These are phyloP conservation scores for Fraxinus paxiana DNA, from an alignment of 305 asterid genomes.

Conservation along the genomic window DNA sequence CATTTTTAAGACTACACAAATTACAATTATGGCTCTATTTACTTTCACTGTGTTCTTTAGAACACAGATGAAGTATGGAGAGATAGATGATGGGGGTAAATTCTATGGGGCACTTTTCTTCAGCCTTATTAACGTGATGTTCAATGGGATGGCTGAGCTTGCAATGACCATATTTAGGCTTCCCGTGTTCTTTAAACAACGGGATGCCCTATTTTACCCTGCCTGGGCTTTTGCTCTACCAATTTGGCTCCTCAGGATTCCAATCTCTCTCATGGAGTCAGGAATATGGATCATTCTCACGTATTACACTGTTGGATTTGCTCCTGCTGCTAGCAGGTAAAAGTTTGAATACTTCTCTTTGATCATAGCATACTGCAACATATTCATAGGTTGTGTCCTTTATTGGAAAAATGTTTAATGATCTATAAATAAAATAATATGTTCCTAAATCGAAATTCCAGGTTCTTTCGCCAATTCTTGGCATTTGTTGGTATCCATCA, in stretches of 20 bases:
- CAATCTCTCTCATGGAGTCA: slow-evolving; percentile 43
- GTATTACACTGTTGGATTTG: slow-evolving; percentile 47
- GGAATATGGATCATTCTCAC: slow-evolving; percentile 47
- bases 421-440: not conserved
- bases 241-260: slow-evolving; percentile 48
- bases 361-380: not conserved
- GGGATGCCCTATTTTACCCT: slow-evolving; percentile 46
- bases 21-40: slow-evolving; percentile 42
- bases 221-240: slow-evolving; percentile 58
- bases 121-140: slow-evolving; percentile 43
- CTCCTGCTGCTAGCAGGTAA: slow-evolving; percentile 46
- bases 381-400: not conserved
- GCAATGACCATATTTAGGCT: slow-evolving; percentile 41
- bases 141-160: slow-evolving; percentile 46
- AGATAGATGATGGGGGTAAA: slow-evolving; percentile 40
- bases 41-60: slow-evolving; percentile 44
- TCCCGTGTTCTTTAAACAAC: slow-evolving; percentile 46
- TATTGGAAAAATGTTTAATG: not conserved
- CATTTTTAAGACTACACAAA: slow-evolving; percentile 40
- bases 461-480: slow-evolving; percentile 46
- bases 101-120: slow-evolving; percentile 45
- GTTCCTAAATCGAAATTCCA: not conserved
- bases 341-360: not conserved
- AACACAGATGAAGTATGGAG: slow-evolving; percentile 39
- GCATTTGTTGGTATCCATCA: slow-evolving; percentile 46